Base-by-base conservation (phyloP, 1,284 basidiomycete species). In the Fomitopsis betulina region DNA sequence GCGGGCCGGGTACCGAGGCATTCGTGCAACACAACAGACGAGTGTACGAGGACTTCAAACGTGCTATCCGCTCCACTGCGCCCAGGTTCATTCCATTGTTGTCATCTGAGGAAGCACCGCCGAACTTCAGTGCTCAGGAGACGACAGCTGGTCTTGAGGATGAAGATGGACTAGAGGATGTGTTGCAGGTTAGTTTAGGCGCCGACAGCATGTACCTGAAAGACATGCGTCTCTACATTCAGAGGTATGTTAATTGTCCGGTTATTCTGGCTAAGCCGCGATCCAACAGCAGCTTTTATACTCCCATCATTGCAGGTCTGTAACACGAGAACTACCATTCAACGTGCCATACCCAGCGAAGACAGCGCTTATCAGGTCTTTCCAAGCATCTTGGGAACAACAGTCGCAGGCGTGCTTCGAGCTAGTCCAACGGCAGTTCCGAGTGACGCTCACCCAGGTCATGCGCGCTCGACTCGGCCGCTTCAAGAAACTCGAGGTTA, bases 301-400 rank as follows among this genome's bases (percentile, higher is more conserved):
- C 39, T 35, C 19, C n/a, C n/a, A n/a, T n/a, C n/a, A n/a, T 17
- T 40, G 3, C 58, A 83, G 82, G 2, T 76, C 76, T 13, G 74
- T 73, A 15, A 72, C 70, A 8, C 82, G 82, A 76, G 81, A 84
- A 54, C 73, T 84, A 7, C 81, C 80, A 0, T 72, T 74, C 10
- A 75, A 81, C 51, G 71, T 82, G 21, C 82, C 82, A 0, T 84
- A 78, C 42, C 75, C 77, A 21, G 81, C 79, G 1, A 80, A 78
- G 53, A 71, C 69, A 19, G 67, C 61, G 6, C 72, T 84, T 43
- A 77, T 84, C 9, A 59, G 63, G 3, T 66, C 67, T 10, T 79
- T 75, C 55, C 75, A 76, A n/a, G 42, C 55, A 2, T 57, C 73
- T 1, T 84, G 82, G 82, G 57, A 65, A 15, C 23, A 55, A 4